Base-by-base conservation (phyloP, 2,329 filamentous ascomycete species). In the Fusarium sp. region DNA sequence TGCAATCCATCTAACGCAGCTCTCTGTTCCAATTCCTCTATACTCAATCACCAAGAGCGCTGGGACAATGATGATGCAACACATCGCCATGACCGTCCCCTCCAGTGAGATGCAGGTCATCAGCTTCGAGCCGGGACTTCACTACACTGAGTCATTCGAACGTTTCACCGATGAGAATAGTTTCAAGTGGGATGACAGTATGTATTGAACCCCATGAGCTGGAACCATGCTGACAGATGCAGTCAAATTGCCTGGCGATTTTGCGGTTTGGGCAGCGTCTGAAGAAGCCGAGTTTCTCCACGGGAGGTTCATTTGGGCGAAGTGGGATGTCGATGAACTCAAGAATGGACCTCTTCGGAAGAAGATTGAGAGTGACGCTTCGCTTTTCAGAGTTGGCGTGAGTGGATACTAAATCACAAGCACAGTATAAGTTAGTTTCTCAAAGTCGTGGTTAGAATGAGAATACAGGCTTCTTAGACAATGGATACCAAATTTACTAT, bases 21-120 rank as follows among this genome's bases (percentile, higher is more conserved):
- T 44, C 0, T 44, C 38, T 3, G 4, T 41, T 10, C 59, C 69
- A 0, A 17, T 61, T 9, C 77, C 79, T 6, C 69, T 69, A 0
- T 85, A 86, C 67, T 77, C 78, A 4, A 41, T 82, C 41, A 83
- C 82, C 30, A 87, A 87, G 4, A 80, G 79, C 24, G 73, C 83
- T 0, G 79, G 79, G 0, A 80, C 83, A 0, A 66, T 82, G 15
- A 67, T 81, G 12, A 68, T 86, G 41, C 83, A 86, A 75, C 68
- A 80, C 39, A 77, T 85, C 14, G 83, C 84, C 9, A 73, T 80
- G n/a, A 83, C 84, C 10, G 76, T 77, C 0, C 56, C 77, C 2
- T 66, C 74, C 1, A 59, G 63, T 0, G 69, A 80, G 6, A 69
- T 81, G 65, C 80, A 81, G 22, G 70, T 81, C 20, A 55, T 81